Percentiles rank a stretch among this genome's conserved stretches.
phyloP scores from a whole-genome alignment of 23 red algal species.

The Gracilariopsis chorda region DNA sequence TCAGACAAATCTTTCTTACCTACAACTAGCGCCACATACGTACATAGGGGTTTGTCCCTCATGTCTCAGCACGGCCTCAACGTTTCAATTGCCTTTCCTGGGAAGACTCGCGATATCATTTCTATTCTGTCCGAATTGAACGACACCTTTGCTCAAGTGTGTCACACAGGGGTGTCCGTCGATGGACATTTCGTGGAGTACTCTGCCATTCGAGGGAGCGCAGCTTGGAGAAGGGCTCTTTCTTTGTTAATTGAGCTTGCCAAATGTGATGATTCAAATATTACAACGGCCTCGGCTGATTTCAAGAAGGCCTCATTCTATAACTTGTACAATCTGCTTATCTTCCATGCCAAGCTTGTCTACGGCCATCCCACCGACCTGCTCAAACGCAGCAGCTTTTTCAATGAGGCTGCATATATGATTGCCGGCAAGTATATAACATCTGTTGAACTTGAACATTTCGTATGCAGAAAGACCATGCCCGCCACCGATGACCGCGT shows the following conservation, averaged over 20 bases:
- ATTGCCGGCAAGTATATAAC: conserved; percentile 54
- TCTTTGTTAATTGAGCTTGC: conserved; percentile 37
- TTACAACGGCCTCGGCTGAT: background rate
- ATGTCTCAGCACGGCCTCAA: conserved; percentile 32
- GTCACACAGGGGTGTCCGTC: background rate
- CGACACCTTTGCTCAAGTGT: conserved; percentile 36
- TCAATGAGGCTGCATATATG: conserved; percentile 66
- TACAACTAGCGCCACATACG: background rate
- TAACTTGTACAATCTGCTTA: conserved; percentile 71
- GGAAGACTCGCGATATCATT: background rate
- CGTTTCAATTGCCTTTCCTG: background rate
- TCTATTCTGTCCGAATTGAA: conserved; percentile 39
- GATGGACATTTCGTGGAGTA: conserved; percentile 59
- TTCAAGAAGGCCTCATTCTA: conserved; percentile 44
- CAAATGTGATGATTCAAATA: background rate
- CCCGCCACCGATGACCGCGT: background rate
- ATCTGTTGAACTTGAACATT: conserved; percentile 66
- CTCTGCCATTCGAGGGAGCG: background rate
- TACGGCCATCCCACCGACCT: conserved; percentile 60
- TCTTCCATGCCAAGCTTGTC: conserved; percentile 69
- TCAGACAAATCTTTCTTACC: background rate
- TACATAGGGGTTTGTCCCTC: conserved; percentile 29
- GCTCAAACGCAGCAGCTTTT: conserved; percentile 66
- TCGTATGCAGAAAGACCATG: conserved; percentile 44
- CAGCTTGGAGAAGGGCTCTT: conserved; percentile 30